phyloP scores from a whole-genome alignment of 257 asterid species.

The Plantago major region DNA sequence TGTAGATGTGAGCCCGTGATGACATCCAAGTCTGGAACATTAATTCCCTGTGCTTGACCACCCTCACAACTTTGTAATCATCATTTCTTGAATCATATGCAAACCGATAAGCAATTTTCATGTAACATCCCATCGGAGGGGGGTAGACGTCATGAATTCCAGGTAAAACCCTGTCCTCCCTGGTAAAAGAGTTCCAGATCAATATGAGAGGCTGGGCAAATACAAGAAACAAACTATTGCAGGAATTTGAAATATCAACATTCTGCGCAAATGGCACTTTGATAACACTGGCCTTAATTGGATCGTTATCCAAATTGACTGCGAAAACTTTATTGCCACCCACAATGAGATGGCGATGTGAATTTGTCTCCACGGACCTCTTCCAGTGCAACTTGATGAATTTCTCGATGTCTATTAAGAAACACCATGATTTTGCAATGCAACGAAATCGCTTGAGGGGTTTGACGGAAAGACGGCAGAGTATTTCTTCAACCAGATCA shows the following conservation, averaged over 20 bases:
- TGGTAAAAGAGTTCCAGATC: conserved; percentile 2
- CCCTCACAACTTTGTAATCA: conserved; percentile 10
- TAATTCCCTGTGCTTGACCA: neutral
- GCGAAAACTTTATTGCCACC: neutral
- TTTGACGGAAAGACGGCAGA: conserved; percentile 7
- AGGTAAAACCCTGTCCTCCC: too few species aligned
- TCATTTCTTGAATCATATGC: conserved; percentile 3
- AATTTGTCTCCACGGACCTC: neutral
- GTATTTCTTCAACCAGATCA: neutral
- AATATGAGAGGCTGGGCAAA: neutral
- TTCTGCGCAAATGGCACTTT: neutral
- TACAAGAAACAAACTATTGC: conserved; percentile 7
- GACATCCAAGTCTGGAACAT: neutral
- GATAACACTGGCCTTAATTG: neutral
- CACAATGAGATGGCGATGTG: neutral
- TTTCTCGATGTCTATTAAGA: neutral
- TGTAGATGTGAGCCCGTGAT: conserved; percentile 1
- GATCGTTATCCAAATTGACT: neutral
- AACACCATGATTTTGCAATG: conserved; percentile 1
- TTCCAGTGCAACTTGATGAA: conserved; percentile 3
- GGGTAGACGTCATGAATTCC: too few species aligned
- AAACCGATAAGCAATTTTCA: neutral
- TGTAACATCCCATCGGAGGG: neutral
- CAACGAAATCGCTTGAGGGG: conserved; percentile 8
- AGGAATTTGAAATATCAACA: neutral